Evolutionary conservation across 305 asterid species (phyloP).

Genomic region (Galium porrigens): DNA sequence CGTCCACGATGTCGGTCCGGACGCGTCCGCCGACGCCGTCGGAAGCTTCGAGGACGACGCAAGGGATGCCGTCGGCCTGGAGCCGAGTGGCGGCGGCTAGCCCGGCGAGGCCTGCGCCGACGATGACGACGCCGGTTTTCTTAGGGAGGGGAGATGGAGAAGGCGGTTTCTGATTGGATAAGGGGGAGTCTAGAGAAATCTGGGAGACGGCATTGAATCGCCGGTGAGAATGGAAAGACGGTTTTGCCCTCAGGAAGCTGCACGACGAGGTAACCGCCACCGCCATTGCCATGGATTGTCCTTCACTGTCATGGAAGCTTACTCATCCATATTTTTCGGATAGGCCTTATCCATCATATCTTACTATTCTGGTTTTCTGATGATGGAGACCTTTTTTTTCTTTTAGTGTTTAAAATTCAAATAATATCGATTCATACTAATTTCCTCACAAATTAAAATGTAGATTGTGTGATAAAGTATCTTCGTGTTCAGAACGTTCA

Average conservation of each 20-base stretch:
- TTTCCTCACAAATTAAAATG: background rate
- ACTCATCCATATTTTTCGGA: background rate
- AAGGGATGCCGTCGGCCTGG: slow-evolving; percentile 57
- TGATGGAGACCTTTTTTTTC: background rate
- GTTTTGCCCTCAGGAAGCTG: background rate
- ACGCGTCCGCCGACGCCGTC: slow-evolving; percentile 91
- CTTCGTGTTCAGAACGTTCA: no score
- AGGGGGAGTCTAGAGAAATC: slow-evolving; percentile 27
- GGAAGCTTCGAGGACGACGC: slow-evolving; percentile 66
- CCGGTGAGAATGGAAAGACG: slow-evolving; percentile 5
- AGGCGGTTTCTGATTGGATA: slow-evolving; percentile 22
- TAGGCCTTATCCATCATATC: slow-evolving; percentile 10
- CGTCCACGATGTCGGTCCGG: slow-evolving; percentile 63
- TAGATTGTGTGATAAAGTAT: background rate
- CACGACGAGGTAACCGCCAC: background rate
- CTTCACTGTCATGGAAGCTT: slow-evolving; percentile 1
- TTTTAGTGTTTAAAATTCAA: background rate
- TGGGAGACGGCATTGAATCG: slow-evolving; percentile 33
- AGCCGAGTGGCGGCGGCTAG: slow-evolving; percentile 80
- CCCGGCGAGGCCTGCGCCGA: slow-evolving; percentile 94
- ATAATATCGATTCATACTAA: background rate
- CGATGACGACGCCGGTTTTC: slow-evolving; percentile 47
- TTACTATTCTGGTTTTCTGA: background rate
- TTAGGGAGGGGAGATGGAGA: slow-evolving; percentile 12
- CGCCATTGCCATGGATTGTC: slow-evolving; percentile 9